Conservation (phyloP, 495 filamentous ascomycete species). For the Podospora pseudopauciseta region DNA sequence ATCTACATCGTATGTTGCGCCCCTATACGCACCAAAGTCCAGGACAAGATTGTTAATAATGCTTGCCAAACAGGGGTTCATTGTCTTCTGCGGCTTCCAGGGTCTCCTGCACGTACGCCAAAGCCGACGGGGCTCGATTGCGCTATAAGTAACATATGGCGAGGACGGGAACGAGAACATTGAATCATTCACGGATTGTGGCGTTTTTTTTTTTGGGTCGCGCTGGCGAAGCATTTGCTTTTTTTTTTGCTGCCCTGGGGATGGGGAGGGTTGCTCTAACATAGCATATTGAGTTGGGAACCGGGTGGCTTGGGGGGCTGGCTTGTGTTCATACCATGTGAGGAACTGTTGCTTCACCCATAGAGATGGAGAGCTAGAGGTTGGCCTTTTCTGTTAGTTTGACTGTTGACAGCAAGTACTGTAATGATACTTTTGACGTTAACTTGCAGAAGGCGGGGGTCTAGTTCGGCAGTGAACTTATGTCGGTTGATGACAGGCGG, state of each 20-base stretch:
- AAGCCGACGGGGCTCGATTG: constrained; percentile 77
- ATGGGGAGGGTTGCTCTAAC: constrained; percentile 10
- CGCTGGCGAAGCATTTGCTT: constrained; percentile 12
- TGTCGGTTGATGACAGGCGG: not conserved
- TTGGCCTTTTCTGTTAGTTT: not conserved
- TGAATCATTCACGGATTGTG: constrained; percentile 17
- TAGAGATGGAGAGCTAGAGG: not conserved
- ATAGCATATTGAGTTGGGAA: constrained; percentile 12
- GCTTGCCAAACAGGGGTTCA: constrained; percentile 61
- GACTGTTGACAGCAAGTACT: not conserved
- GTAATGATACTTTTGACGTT: not conserved
- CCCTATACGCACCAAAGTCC: not conserved
- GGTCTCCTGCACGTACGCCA: constrained; percentile 74
- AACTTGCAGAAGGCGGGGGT: not conserved
- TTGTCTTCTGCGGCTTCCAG: constrained; percentile 85
- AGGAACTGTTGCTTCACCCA: not conserved
- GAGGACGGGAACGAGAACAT: constrained; percentile 7
- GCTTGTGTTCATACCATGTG: not conserved
- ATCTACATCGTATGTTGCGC: constrained; percentile 69
- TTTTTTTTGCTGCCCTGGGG: constrained; percentile 7
- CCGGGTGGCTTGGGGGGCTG: constrained; percentile 8
- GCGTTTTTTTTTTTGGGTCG: constrained; percentile 30
- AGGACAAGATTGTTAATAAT: constrained; percentile 13
- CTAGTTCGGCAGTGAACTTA: not conserved
- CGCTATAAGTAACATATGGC: constrained; percentile 45